These are phyloP conservation scores for Angomonas desouzai DNA, from an alignment of 208 protist species.

Conservation along the genomic window DNA sequence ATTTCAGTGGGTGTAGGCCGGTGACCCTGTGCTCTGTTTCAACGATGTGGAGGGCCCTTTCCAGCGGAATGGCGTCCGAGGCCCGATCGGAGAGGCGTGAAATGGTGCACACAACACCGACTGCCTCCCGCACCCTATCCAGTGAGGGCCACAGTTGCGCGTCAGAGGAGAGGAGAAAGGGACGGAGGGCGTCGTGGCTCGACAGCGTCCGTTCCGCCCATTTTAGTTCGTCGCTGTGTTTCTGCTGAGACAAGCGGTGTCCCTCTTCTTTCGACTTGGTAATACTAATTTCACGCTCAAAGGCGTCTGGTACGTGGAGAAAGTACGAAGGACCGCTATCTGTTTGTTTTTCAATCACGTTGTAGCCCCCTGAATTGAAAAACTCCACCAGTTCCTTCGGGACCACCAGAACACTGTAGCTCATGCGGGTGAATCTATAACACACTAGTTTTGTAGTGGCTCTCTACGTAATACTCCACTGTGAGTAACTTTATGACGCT, in stretches of 20 bases:
- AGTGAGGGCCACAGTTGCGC: conserved; percentile 52
- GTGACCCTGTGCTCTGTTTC: conserved; percentile 29
- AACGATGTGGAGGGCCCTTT: conserved; percentile 37
- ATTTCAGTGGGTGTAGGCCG: conserved; percentile 57
- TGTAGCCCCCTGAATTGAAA: conserved; percentile 36
- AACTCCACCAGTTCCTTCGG: conserved; percentile 31
- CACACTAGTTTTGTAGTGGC: too few species aligned
- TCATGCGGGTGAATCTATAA: too few species aligned
- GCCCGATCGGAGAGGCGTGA: conserved; percentile 28
- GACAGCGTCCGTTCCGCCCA: conserved; percentile 54
- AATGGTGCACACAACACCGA: conserved; percentile 43
- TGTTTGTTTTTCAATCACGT: conserved; percentile 47
- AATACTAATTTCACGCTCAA: conserved; percentile 45
- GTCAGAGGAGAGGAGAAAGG: conserved; percentile 38
- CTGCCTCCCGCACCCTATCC: conserved; percentile 29
- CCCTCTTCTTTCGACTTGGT: neutral
- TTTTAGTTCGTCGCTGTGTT: conserved; percentile 35
- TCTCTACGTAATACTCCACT: too few species aligned
- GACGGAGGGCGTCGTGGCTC: conserved; percentile 29
- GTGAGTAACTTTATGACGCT: too few species aligned
- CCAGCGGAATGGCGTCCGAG: conserved; percentile 23
- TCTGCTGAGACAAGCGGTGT: too few species aligned
- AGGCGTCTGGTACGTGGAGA: conserved; percentile 60
- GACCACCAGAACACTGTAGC: conserved; percentile 16
- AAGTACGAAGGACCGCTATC: conserved; percentile 30